These are phyloP conservation scores for Penicillium janthinellum DNA, from an alignment of 2,329 filamentous ascomycete genomes.

Conservation along the genomic window DNA sequence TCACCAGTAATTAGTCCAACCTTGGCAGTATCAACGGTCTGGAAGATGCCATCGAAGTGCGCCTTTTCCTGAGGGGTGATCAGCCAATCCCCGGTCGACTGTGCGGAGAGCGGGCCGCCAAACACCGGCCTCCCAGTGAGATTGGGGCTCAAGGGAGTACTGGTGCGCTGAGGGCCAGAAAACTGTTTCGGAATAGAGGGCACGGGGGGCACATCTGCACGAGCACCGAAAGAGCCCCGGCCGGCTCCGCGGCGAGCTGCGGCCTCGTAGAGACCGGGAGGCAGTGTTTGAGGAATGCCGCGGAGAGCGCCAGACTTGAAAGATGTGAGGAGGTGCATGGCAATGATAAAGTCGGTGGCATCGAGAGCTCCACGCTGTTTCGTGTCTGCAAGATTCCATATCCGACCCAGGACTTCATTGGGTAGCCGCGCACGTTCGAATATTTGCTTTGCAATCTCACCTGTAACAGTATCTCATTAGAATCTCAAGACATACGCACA, in stretches of 20 bases:
- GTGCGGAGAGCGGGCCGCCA: slow-evolving; percentile 53
- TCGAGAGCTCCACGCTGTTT: slow-evolving; percentile 88
- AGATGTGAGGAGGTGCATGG: slow-evolving; percentile 94
- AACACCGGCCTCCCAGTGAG: slow-evolving; percentile 47
- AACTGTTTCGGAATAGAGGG: slow-evolving; percentile 80
- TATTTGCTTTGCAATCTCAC: slow-evolving; percentile 86
- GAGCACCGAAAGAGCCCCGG: slow-evolving; percentile 55
- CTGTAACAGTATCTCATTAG: slow-evolving; percentile 26
- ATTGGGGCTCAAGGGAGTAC: slow-evolving; percentile 55
- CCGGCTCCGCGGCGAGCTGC: slow-evolving; percentile 69
- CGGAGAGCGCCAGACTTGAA: slow-evolving; percentile 83
- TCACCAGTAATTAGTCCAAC: slow-evolving; percentile 88
- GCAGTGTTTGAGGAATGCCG: slow-evolving; percentile 75
- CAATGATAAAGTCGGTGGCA: slow-evolving; percentile 91
- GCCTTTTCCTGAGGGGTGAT: slow-evolving; percentile 81
- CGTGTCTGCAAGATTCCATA: slow-evolving; percentile 94
- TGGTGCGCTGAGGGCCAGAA: slow-evolving; percentile 62
- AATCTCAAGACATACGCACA: no score
- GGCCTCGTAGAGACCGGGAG: slow-evolving; percentile 85
- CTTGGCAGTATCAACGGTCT: slow-evolving; percentile 75
- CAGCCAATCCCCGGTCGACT: slow-evolving; percentile 73
- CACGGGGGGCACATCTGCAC: slow-evolving; percentile 56
- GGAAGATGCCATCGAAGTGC: slow-evolving; percentile 85
- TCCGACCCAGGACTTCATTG: slow-evolving; percentile 87
- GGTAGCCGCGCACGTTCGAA: slow-evolving; percentile 91